A percentile compares a stretch with the other conserved stretches of the same genome.
Evolutionary conservation across 345 rosid genomes (phyloP).

Genomic region (Euphorbia peplus): DNA sequence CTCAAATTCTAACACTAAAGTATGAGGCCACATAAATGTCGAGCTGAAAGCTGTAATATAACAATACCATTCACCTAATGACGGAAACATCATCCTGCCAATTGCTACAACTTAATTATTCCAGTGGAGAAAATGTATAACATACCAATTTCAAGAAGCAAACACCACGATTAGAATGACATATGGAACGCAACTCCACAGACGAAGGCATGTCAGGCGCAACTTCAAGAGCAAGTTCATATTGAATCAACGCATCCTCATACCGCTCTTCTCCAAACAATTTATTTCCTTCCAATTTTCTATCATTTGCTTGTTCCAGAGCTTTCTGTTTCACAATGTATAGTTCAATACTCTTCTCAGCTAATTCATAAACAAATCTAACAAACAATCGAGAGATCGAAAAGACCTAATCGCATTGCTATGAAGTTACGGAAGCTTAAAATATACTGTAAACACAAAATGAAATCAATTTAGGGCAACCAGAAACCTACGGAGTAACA

Average conservation of each 20-base stretch:
- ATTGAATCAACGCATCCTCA: conserved; percentile 76
- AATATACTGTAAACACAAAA: not conserved
- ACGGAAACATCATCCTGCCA: too few species aligned
- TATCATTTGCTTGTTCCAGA: conserved; percentile 55
- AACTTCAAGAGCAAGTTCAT: conserved; percentile 56
- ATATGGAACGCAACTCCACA: conserved; percentile 60
- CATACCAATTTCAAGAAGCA: conserved; percentile 81
- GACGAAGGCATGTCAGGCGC: conserved; percentile 40
- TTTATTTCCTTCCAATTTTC: conserved; percentile 73
- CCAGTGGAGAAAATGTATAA: not conserved
- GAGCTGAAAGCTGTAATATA: not conserved
- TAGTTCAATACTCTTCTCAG: not conserved
- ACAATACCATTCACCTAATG: not conserved
- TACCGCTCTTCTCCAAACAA: conserved; percentile 57
- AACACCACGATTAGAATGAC: conserved; percentile 71
- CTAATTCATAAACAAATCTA: not conserved
- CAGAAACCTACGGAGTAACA: not conserved
- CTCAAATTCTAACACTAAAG: not conserved
- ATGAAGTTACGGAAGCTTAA: not conserved
- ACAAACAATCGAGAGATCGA: not conserved
- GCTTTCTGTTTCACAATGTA: conserved; percentile 43
- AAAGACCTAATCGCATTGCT: not conserved
- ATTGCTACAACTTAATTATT: too few species aligned
- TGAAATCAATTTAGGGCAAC: not conserved
- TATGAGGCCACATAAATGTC: not conserved